These are phyloP conservation scores for Neurospora intermedia DNA, from an alignment of 495 filamentous ascomycete species.

Conservation along the genomic window DNA sequence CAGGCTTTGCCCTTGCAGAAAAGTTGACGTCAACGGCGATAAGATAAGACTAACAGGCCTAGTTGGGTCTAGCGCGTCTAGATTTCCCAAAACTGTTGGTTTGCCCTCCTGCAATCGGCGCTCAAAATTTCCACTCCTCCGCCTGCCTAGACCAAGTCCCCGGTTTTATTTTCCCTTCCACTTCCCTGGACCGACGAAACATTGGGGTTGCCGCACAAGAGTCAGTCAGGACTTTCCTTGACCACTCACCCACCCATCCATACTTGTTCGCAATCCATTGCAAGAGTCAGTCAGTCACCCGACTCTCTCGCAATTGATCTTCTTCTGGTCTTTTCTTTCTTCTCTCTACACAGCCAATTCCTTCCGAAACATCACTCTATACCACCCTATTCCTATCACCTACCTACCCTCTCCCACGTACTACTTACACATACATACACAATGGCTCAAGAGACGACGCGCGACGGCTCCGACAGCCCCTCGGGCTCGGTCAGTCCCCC, in stretches of 20 bases:
- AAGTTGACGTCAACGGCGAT: neutral
- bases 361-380: neutral
- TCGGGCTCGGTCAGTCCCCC: conserved; percentile 13
- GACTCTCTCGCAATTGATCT: neutral
- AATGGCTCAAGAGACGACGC: conserved; percentile 12
- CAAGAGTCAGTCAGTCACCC: neutral
- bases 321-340: neutral
- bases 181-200: neutral
- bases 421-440: neutral
- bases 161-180: neutral
- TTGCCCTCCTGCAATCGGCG: neutral
- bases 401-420: neutral
- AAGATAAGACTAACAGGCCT: neutral
- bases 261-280: neutral
- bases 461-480: conserved; percentile 15
- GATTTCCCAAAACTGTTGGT: neutral
- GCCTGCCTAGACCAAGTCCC: neutral
- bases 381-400: neutral
- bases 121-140: neutral
- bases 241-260: neutral
- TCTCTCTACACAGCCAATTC: neutral
- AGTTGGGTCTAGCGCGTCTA: neutral
- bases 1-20: neutral
- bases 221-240: neutral
- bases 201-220: neutral